Evolutionary conservation across 2,329 filamentous ascomycete genomes (phyloP), one percentile per base, ranked within the genome.

Genomic region (Sordariomycetes sp.): DNA sequence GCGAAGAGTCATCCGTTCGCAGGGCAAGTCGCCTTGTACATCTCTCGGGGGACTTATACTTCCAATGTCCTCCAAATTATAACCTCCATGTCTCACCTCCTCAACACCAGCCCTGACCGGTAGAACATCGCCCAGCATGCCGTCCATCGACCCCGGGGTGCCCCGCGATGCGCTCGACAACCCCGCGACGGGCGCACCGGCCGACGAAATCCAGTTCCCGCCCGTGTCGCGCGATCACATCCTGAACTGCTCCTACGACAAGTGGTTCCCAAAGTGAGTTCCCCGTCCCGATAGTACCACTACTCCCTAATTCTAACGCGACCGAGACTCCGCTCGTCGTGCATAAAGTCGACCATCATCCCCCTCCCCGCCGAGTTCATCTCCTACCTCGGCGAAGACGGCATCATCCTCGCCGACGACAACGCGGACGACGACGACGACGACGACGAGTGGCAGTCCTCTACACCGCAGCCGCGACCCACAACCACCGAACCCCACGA

Each of bases 231-330:
- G 86, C 68, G 83, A 87, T 53, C 93, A 99, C 67, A 95, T 99
- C 61, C 76, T 96, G 58, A 88, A 97, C 72, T 99, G 93, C 74
- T 95, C 94, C 50, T 97, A 95, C 71, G 89, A 96, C 69, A 83
- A 80, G 60, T 99, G 94, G 94, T 90, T 96, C 67, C 84, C 88
- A 54, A 86, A 82, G 79, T 90, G 74, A 56, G 55, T 50, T 16
- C 37, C 18, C 37, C 14, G 37, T 5, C 12, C 5, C 14, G 37
- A 5, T 11, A 3, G 5, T 11, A 43, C 12, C 12, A 12, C 18
- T 14, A 24, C 18, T 55, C 20, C 14, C 25, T 24, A n/a, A 6
- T 46, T 16, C 46, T 22, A 20, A 10, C 8, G 11, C 12, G 12
- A 20, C 22, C 46, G 25, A 62, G 61, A 32, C 96, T 95, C 69